Base-by-base conservation (phyloP, 495 filamentous ascomycete species). In the Aspergillus hancockii region DNA sequence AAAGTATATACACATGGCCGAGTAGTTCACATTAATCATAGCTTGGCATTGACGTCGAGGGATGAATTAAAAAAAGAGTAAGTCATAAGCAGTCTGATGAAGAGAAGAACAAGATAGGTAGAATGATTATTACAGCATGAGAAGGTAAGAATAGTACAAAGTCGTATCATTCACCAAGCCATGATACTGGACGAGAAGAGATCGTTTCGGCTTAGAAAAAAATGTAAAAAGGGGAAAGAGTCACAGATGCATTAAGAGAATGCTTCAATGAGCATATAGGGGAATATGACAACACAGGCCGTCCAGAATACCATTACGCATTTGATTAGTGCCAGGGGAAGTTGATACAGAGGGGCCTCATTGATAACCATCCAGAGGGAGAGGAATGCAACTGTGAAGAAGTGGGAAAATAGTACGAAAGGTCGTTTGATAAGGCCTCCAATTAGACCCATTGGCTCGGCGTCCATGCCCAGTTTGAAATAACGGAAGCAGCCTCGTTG, bases 401-500 rank as follows among this genome's bases (percentile, higher is more conserved):
- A 98, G 74, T 98, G 93, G 67, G 85, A 89, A 64, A 95, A 86
- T 53, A 98, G 85, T 46, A 92, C 83, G 25, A 88, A 63, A 2
- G 94, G 94, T 49, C 85, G 83, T 19, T 88, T 80, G 67, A 95
- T 87, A 47, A 97, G 80, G 49, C 93, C 95, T 4, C 87, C 94
- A 1, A 98, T 79, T 49, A 98, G 78, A 23, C 91, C 88, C 52
- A 89, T 85, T 7, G 94, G 94, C 21, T 87, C 90, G 59, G 88
- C 82, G 34, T 91, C 80, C 55, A 85, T 83, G 40, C 94, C 95
- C 38, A 83, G 74, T 68, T 92, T 78, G 79, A 98, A 98, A 71
- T 98, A 98, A 45, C 80, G 78, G 79, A 98, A 98, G 77, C 95
- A 98, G 49, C 94, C 94, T 52, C 81, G 84, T 76, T 97, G 92